Percentiles rank a stretch among this genome's conserved stretches.
phyloP scores from a whole-genome alignment of 1,284 basidiomycete genomes.

The Porogramme epimiltina region DNA sequence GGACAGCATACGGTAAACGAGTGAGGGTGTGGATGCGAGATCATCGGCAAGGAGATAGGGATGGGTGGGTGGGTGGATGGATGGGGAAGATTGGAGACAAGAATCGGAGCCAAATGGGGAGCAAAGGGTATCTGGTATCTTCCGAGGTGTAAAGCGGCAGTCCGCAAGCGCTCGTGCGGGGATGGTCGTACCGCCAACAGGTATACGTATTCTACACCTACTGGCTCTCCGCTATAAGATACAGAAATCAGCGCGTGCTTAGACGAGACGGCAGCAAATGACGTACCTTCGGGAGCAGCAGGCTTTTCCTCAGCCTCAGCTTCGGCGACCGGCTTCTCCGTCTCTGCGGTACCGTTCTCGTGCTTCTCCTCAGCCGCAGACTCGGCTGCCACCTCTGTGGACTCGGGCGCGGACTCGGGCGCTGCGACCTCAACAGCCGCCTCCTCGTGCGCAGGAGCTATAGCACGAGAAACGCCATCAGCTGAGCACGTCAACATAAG shows the following conservation, averaged over 20 bases:
- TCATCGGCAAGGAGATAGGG: neutral
- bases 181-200: conserved; percentile 6
- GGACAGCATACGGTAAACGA: conserved; percentile 17
- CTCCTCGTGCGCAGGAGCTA: neutral
- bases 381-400: neutral
- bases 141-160: conserved; percentile 15
- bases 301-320: conserved; percentile 16
- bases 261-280: neutral
- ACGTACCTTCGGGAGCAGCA: conserved; percentile 10
- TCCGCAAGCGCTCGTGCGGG: conserved; percentile 6
- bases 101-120: neutral
- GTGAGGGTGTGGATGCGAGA: too few relatives aligned
- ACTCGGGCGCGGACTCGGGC: neutral
- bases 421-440: neutral
- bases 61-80: neutral
- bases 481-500: neutral
- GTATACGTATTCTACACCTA: conserved; percentile 13
- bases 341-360: conserved; percentile 4
- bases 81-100: neutral
- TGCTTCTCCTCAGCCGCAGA: conserved; percentile 7
- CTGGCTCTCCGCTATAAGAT: conserved; percentile 7
- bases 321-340: neutral
- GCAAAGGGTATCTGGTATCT: conserved; percentile 15
- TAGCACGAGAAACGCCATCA: neutral
- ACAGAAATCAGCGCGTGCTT: neutral